Percentiles rank a stretch among this genome's conserved stretches.
These are phyloP conservation scores for Claviceps maximensis DNA, from an alignment of 2,329 filamentous ascomycete genomes.

Conservation along the genomic window DNA sequence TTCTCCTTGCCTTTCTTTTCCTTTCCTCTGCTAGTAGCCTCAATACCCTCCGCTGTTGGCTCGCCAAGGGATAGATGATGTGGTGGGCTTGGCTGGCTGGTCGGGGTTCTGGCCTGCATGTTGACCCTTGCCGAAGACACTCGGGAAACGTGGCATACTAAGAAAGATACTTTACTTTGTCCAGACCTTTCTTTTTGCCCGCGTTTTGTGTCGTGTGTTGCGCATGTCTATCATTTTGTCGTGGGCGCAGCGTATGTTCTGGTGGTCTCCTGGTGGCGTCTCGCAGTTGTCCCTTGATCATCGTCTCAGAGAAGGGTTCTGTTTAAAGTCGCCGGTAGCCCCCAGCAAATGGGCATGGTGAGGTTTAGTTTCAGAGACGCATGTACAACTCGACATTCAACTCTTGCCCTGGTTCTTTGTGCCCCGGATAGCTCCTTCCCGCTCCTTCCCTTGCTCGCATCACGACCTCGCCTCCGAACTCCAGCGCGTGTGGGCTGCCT, in stretches of 20 bases:
- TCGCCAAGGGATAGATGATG: neutral
- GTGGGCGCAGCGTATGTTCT: too few species aligned
- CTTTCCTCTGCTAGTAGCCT: neutral
- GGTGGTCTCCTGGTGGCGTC: too few species aligned
- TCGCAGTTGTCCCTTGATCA: neutral
- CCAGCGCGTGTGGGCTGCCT: neutral
- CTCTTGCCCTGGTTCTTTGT: neutral
- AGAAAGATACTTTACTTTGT: too few species aligned
- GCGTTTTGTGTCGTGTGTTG: neutral
- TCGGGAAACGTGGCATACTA: constrained; percentile 2
- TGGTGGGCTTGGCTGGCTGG: neutral
- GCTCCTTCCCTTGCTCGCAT: constrained; percentile 5
- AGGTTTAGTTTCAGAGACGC: neutral
- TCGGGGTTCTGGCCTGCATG: neutral
- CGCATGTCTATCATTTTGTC: too few species aligned
- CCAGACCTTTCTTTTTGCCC: constrained; percentile 2
- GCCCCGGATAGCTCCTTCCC: constrained; percentile 4
- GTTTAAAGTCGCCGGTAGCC: constrained; percentile 4
- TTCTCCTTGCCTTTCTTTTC: too few species aligned
- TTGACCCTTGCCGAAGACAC: constrained; percentile 5
- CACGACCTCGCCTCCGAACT: neutral
- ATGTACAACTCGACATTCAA: neutral
- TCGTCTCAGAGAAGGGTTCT: neutral
- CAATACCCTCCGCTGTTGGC: neutral
- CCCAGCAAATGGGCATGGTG: neutral